phyloP scores from a whole-genome alignment of 2,329 filamentous ascomycete genomes.

The Stromatinia cepivora region DNA sequence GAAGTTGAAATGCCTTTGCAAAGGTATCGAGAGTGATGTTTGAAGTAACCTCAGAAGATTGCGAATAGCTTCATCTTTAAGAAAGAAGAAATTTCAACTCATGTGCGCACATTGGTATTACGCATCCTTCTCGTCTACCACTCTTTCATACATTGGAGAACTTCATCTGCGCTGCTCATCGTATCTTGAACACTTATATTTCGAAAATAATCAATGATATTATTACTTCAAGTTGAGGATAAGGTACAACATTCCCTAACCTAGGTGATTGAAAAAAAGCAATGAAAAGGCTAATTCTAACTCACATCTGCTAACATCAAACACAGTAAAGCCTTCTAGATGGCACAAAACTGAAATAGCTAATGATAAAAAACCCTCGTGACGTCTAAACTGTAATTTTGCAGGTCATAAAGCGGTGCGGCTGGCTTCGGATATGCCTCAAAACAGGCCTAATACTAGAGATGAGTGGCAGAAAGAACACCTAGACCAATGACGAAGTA shows the following conservation, averaged over 20 bases:
- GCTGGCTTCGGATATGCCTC: background rate
- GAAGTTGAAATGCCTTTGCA: background rate
- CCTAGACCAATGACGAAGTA: background rate
- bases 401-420: background rate
- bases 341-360: background rate
- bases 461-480: background rate
- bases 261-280: too few relatives aligned
- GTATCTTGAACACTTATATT: too few relatives aligned
- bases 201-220: too few relatives aligned
- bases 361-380: background rate
- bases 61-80: background rate
- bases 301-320: fast-evolving
- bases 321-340: background rate
- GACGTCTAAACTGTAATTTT: background rate
- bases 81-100: background rate
- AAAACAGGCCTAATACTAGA: background rate
- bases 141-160: too few relatives aligned
- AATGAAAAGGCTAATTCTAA: background rate
- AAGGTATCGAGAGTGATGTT: background rate
- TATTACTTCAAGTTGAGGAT: too few relatives aligned
- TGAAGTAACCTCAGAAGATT: background rate
- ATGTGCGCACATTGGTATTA: too few relatives aligned
- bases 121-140: background rate
- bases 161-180: background rate
- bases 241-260: too few relatives aligned